Evolutionary conservation across 2,329 filamentous ascomycete species (phyloP).

Genomic region (Aspergillus vadensis): DNA sequence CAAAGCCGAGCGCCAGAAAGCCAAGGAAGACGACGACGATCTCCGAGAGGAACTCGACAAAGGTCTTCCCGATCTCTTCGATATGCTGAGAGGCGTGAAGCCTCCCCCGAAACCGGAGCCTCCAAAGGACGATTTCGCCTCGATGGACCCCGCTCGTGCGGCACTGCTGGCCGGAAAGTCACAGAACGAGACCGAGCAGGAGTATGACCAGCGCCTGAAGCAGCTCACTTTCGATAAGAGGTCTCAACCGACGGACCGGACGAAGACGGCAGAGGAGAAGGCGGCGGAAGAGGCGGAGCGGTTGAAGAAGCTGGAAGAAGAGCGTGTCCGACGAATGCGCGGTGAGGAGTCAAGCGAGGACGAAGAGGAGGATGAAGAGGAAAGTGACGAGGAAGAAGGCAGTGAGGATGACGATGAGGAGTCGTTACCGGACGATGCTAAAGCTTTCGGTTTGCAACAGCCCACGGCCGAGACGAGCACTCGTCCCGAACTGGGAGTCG

Average conservation of each 20-base stretch:
- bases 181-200: conserved; percentile 71
- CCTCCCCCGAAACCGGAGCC: conserved; percentile 54
- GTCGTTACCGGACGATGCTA: conserved; percentile 57
- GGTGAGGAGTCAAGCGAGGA: conserved; percentile 73
- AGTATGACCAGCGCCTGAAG: conserved; percentile 83
- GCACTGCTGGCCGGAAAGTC: conserved; percentile 63
- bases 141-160: conserved; percentile 65
- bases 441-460: conserved; percentile 64
- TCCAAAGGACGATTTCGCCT: conserved; percentile 46
- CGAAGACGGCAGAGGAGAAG: conserved; percentile 87
- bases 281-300: conserved; percentile 74
- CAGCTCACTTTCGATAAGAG: conserved; percentile 82
- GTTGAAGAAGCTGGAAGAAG: conserved; percentile 78
- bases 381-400: conserved; percentile 38
- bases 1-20: conserved; percentile 90
- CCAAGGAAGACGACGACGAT: conserved; percentile 91
- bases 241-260: conserved; percentile 81
- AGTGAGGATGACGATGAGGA: conserved; percentile 51
- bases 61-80: conserved; percentile 74
- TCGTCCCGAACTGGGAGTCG: conserved; percentile 64
- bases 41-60: conserved; percentile 81
- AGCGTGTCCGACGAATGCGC: conserved; percentile 80
- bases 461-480: conserved; percentile 37
- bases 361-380: conserved; percentile 55
- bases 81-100: conserved; percentile 65